Base-by-base conservation (phyloP, 192 early-diverging fungal genomes). In the Phycomyces blakesleeanus region DNA sequence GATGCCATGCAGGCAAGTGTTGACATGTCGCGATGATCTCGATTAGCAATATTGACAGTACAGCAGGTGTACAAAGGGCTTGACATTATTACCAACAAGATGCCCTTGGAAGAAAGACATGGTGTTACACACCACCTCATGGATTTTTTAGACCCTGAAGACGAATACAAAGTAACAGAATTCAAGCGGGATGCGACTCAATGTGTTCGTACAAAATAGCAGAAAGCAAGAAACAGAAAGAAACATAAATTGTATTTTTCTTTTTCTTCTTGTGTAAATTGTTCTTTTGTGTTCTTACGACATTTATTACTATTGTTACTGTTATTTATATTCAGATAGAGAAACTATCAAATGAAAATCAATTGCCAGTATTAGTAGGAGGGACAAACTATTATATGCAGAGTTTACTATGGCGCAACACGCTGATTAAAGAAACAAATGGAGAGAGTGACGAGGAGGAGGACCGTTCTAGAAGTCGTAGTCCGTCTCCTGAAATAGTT, bases 361-460 rank as follows among this genome's bases (percentile, higher is more conserved):
- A 80, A 18, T 55, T 92, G 15, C 93, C 97, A 3, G 86, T 99
- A 11, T 75, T 99, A 7, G 95, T 95, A 7, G 97, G 97, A 38
- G 97, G 97, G 42, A 99, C 95, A 5, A 86, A 96, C 67, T 99
- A 99, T 74, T 99, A 99, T 72, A 86, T 99, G 27, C 97, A 99
- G 68, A 88, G 88, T 1, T 68, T 93, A 5, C 73, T 99, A 38
- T 99, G 90, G 83, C 74, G 83, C 38, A 81, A 93, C 40, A 83
- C 85, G 0, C 72, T 95, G 21, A 76, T 87, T 52, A 42, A 67
- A 37, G 63, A 55, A 21, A 34, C 29, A 34, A 34, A 2, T 2
- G 7, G 3, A 34, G 29, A 34, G 29, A 34, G 29, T 34, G 29
- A 34, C 7, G 7, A 34, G 2, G 66, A 67, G 2, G 54, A 63